Evolutionary conservation across 163 green algal species (phyloP).

Genomic region (Scenedesmus sp.): DNA sequence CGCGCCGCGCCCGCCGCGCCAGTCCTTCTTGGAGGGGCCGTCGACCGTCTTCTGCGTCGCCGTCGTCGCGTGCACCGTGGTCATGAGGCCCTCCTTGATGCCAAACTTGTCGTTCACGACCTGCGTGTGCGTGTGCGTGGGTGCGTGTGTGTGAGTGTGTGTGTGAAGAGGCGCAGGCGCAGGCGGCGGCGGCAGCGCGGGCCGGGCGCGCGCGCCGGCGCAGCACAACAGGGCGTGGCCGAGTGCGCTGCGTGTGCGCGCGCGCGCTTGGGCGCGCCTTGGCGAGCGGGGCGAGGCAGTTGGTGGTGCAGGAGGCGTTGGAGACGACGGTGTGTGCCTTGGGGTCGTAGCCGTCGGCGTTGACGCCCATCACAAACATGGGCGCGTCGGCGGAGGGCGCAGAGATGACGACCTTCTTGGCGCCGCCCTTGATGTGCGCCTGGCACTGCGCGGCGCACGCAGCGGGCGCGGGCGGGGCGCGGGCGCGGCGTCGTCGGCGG

Average conservation of each 20-base stretch:
- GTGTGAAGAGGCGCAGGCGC: not conserved
- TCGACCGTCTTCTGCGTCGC: slow-evolving; percentile 98
- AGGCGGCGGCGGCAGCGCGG: not conserved
- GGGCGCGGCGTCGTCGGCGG: too few relatives aligned
- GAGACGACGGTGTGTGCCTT: slow-evolving; percentile 86
- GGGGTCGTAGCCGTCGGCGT: slow-evolving; percentile 90
- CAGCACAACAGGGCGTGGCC: not conserved
- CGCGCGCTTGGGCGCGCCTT: too few relatives aligned
- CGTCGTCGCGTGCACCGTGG: slow-evolving; percentile 97
- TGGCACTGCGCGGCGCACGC: slow-evolving; percentile 62
- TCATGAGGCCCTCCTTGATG: slow-evolving; percentile 95
- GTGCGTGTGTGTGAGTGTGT: not conserved
- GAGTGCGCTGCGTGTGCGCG: too few relatives aligned
- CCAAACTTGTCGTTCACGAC: slow-evolving; percentile 93
- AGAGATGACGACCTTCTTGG: slow-evolving; percentile 97
- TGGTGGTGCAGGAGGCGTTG: slow-evolving; percentile 98
- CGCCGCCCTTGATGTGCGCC: slow-evolving; percentile 86
- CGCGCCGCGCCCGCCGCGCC: slow-evolving; percentile 91
- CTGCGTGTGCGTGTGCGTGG: slow-evolving; percentile 45
- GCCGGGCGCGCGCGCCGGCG: not conserved
- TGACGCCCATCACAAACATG: slow-evolving; percentile 94
- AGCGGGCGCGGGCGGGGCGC: not conserved
- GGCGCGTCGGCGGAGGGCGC: slow-evolving; percentile 93
- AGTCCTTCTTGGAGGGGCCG: slow-evolving; percentile 97
- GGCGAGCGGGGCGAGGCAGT: slow-evolving; percentile 96